Base-by-base conservation (phyloP, 2,329 filamentous ascomycete genomes). In the Pseudomassariella vexata region DNA sequence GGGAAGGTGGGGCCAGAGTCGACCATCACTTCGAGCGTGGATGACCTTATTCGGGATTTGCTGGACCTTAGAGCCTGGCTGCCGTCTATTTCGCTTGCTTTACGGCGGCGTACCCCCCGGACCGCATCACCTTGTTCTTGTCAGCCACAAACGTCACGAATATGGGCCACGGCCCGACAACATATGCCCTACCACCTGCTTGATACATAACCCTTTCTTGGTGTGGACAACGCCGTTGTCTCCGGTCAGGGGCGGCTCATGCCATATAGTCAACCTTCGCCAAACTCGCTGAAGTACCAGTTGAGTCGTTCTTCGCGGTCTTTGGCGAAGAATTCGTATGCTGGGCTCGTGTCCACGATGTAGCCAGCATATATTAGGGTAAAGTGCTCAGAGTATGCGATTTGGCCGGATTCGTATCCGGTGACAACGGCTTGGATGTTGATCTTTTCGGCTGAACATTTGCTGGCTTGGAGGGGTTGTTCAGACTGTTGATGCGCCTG, bases 241-340 rank as follows among this genome's bases (percentile, higher is more conserved):
- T 9, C 48, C 46, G 15, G 53, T 40, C 3, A 68, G 47, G 1
- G 65, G 64, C 4, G 59, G 56, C 36, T 69, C 65, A 32, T 61
- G 62, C 64, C 64, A 70, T n/a, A n/a, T 9, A 68, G 52, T 59
- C 61, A 67, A 7, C 62, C 63, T 1, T 50, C 44, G 3, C 65
- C 65, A 39, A 63, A 38, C 9, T 40, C 25, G 4, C 41, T 46
- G 21, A 29, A 45, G 34, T 67, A 68, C 2, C 46, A 49, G 35
- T 63, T 58, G 9, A 68, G 52, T 16, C 62, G 55, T 11, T 52
- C 52, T 9, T 38, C 34, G 36, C 65, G 56, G 44, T 65, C 55
- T 5, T 27, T 14, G 15, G 56, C 54, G 47, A 67, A 65, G 16
- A 56, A 55, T 26, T 35, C 37, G 34, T 65, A 65, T 5, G 48